Evolutionary conservation across 1,284 basidiomycete species (phyloP).

Genomic region (Rhodotorula sp.): DNA sequence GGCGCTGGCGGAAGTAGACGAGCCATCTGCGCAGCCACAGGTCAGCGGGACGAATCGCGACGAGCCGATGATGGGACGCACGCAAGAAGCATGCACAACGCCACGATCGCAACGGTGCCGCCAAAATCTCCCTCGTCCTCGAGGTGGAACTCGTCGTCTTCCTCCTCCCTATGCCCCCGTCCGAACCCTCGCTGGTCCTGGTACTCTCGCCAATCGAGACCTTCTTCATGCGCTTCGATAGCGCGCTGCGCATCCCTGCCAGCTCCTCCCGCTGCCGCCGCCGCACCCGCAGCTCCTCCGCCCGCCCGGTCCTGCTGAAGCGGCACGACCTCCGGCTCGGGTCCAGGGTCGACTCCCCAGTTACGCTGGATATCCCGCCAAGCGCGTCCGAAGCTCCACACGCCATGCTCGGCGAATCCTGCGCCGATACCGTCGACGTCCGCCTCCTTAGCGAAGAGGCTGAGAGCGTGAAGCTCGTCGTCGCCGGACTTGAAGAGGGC

Average conservation of each 20-base stretch:
- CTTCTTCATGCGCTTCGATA: constrained; percentile 34
- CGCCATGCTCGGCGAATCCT: constrained; percentile 2
- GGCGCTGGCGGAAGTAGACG: constrained; percentile 43
- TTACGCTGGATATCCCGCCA: constrained; percentile 37
- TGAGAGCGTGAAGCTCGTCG: constrained; percentile 40
- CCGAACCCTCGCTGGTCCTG: constrained; percentile 4
- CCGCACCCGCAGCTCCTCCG: background rate
- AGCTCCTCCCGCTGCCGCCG: background rate
- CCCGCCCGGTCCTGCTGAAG: background rate
- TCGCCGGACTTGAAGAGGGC: constrained; percentile 62
- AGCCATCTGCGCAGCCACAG: constrained; percentile 30
- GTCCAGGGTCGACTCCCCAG: constrained; percentile 37
- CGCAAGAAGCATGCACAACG: constrained; percentile 41
- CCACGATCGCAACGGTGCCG: constrained; percentile 44
- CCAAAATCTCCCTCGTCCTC: constrained; percentile 42
- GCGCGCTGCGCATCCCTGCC: constrained; percentile 15
- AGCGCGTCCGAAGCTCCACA: constrained; percentile 31
- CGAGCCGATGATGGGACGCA: constrained; percentile 11
- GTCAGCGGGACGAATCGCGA: background rate
- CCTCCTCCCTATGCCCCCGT: constrained; percentile 21
- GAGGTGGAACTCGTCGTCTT: constrained; percentile 36
- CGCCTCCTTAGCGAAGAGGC: constrained; percentile 36
- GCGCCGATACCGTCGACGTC: constrained; percentile 2
- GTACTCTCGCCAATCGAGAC: constrained; percentile 25
- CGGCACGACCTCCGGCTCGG: constrained; percentile 23